These are phyloP conservation scores for Xylaria sp. DNA, from an alignment of 2,329 filamentous ascomycete genomes.

Conservation along the genomic window DNA sequence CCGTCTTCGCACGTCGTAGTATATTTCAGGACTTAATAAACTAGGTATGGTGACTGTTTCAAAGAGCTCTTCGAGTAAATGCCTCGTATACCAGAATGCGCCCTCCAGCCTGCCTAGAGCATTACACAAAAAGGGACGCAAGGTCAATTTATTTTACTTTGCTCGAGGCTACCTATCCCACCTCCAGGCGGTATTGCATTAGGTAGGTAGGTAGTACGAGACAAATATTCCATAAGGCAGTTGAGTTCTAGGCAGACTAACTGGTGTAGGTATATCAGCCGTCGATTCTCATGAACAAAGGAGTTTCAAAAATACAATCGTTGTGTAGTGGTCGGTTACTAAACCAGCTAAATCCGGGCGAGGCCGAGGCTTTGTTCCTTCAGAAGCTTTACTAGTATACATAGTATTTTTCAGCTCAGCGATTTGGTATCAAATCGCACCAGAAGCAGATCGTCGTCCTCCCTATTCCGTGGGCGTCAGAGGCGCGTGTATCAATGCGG, in stretches of 20 bases:
- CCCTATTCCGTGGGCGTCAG: conserved; percentile 2
- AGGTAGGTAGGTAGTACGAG: conserved; percentile 7
- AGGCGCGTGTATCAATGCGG: conserved; percentile 26
- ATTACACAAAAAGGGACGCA: background rate
- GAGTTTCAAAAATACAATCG: background rate
- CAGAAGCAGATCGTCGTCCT: background rate
- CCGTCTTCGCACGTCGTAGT: background rate
- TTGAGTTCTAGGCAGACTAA: background rate
- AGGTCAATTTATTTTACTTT: background rate
- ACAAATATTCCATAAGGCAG: background rate
- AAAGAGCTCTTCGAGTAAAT: background rate
- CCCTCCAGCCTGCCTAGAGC: background rate
- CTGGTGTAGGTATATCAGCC: background rate
- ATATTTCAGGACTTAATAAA: background rate
- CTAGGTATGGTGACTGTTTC: background rate
- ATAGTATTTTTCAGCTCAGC: conserved; percentile 13
- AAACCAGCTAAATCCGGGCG: conserved; percentile 12
- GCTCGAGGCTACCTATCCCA: background rate
- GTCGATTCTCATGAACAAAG: background rate
- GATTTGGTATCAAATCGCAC: background rate
- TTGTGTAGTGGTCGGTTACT: conserved; percentile 23
- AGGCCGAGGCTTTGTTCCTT: conserved; percentile 16
- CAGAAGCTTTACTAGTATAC: background rate
- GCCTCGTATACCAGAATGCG: background rate
- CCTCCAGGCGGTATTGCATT: background rate